A percentile compares a stretch with the other conserved stretches of the same genome.
These are phyloP conservation scores for Aquilaria sinensis DNA, from an alignment of 345 rosid genomes.

Conservation along the genomic window DNA sequence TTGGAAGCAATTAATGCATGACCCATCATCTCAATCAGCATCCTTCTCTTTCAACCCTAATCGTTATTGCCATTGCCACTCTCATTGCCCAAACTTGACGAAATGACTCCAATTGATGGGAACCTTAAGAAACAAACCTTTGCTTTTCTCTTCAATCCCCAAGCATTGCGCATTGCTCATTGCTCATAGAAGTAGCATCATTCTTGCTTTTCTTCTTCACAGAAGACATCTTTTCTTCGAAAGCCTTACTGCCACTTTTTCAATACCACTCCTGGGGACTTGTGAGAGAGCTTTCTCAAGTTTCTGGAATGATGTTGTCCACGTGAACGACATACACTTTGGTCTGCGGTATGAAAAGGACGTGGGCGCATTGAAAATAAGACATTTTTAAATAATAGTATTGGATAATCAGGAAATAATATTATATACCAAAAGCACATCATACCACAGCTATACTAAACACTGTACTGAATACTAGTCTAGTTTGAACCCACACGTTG, in stretches of 20 bases:
- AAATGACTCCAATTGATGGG: slow-evolving; percentile 45
- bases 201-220: slow-evolving; percentile 22
- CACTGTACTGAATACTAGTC: too few relatives aligned
- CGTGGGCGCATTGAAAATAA: too few relatives aligned
- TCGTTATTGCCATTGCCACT: too few relatives aligned
- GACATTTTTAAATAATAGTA: too few relatives aligned
- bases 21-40: slow-evolving; percentile 28
- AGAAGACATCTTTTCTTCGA: slow-evolving; percentile 22
- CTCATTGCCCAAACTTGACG: slow-evolving; percentile 22
- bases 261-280: slow-evolving; percentile 27
- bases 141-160: slow-evolving; percentile 39
- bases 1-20: slow-evolving; percentile 52
- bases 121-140: slow-evolving; percentile 35
- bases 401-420: too few relatives aligned
- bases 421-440: too few relatives aligned
- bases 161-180: slow-evolving; percentile 8
- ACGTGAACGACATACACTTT: slow-evolving; percentile 44
- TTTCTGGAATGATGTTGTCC: slow-evolving; percentile 31
- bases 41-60: slow-evolving; percentile 16
- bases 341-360: not conserved
- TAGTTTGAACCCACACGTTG: too few relatives aligned
- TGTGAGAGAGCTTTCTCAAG: slow-evolving; percentile 3
- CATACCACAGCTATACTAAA: too few relatives aligned
- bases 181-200: slow-evolving; percentile 11
- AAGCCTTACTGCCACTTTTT: slow-evolving; percentile 10